Conservation (phyloP, 164 flowering plant species). For the Vitis labrusca region DNA sequence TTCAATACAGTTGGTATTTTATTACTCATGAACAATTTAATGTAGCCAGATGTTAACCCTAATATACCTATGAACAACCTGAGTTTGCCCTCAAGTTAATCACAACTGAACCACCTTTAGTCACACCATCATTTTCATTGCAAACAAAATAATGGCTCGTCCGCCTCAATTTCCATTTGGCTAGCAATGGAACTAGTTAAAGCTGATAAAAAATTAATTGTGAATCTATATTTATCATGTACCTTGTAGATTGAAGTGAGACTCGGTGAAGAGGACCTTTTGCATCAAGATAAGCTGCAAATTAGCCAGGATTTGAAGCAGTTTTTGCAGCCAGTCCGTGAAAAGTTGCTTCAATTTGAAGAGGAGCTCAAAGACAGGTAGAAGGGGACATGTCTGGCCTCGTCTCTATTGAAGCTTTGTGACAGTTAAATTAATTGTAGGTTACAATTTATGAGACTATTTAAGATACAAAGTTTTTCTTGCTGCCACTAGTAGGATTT, state of each 20-base stretch:
- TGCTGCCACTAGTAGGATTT: too few relatives aligned
- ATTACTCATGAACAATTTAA: too few relatives aligned
- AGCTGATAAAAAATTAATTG: not conserved
- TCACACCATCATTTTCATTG: too few relatives aligned
- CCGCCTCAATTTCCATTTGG: not conserved
- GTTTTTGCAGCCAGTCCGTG: conserved; percentile 77
- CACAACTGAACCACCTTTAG: too few relatives aligned
- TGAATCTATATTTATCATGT: not conserved
- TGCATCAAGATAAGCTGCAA: conserved; percentile 42
- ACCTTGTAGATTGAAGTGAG: conserved; percentile 59
- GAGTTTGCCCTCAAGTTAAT: too few relatives aligned
- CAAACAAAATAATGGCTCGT: too few relatives aligned
- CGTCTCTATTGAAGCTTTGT: not conserved
- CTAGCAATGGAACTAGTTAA: not conserved
- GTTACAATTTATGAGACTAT: not conserved
- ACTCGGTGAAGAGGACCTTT: conserved; percentile 61
- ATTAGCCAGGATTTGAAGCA: conserved; percentile 58
- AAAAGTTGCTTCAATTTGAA: conserved; percentile 72
- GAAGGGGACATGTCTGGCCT: not conserved
- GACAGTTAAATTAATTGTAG: not conserved
- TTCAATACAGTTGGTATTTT: too few relatives aligned
- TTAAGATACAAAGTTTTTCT: too few relatives aligned
- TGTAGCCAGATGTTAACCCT: too few relatives aligned
- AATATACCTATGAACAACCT: too few relatives aligned
- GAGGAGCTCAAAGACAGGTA: conserved; percentile 80